A percentile compares a stretch with the other conserved stretches of the same genome.
These are phyloP conservation scores for Cryptosporidium ubiquitum DNA, from an alignment of 169 alveolate genomes.

Conservation along the genomic window DNA sequence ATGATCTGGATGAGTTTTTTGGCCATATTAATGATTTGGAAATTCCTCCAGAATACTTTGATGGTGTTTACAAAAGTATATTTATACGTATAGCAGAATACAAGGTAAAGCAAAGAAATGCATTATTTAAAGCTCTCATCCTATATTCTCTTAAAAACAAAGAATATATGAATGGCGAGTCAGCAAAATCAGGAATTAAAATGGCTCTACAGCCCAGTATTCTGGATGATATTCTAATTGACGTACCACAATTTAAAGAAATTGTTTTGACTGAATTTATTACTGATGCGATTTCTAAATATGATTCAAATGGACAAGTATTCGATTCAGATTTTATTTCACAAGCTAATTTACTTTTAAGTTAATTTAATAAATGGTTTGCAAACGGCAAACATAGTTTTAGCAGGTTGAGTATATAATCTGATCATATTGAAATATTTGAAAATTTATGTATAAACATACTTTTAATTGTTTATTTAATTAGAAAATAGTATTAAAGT, in stretches of 20 bases:
- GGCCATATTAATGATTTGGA: slow-evolving; percentile 42
- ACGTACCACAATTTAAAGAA: slow-evolving; percentile 68
- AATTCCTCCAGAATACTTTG: slow-evolving; percentile 33
- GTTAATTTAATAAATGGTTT: neutral
- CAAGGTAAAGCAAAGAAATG: slow-evolving; percentile 54
- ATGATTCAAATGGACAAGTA: slow-evolving; percentile 31
- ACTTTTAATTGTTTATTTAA: neutral
- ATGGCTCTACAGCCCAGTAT: slow-evolving; percentile 64
- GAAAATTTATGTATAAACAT: neutral
- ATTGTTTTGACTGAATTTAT: slow-evolving; percentile 58
- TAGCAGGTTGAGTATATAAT: neutral
- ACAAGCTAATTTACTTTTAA: slow-evolving; percentile 35
- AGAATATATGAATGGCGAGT: slow-evolving; percentile 67
- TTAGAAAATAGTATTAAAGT: neutral
- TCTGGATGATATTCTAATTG: slow-evolving; percentile 43
- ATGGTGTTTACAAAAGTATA: slow-evolving; percentile 59
- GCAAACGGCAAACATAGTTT: neutral
- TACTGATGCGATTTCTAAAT: slow-evolving; percentile 42
- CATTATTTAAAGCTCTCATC: slow-evolving; percentile 54
- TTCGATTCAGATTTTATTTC: slow-evolving; percentile 51
- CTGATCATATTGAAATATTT: neutral
- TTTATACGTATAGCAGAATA: slow-evolving; percentile 73
- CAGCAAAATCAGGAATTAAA: slow-evolving; percentile 55
- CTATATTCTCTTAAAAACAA: slow-evolving; percentile 27
- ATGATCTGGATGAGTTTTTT: slow-evolving; percentile 61